Base-by-base conservation (phyloP, 1,139 yeast species). In the Suhomyces bokatorum region DNA sequence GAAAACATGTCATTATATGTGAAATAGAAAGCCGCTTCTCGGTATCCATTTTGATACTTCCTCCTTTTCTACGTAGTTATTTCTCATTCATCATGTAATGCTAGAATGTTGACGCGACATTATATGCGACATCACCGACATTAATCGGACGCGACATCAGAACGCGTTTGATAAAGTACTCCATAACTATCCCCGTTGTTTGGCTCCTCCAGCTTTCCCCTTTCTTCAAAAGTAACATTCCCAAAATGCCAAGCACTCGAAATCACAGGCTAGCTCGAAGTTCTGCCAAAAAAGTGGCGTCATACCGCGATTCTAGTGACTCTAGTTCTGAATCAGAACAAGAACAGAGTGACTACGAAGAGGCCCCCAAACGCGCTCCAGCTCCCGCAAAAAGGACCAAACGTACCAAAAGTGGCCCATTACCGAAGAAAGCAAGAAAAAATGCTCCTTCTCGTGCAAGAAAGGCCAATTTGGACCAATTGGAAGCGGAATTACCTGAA, bases 401-500 rank as follows among this genome's bases (percentile, higher is more conserved):
- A 32, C 22, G 32, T 28, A 35, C 44, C 17, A 32, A 39, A 16
- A 8, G 45, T 4, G 34, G 34, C 9, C 28, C 44, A 24, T 34
- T 32, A 6, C 20, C 34, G 10, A 43, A 34, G 30, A 37, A 31
- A 29, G 27, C 26, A 20, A 13, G 13, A 8, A 36, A 28, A n/a
- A 27, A 29, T 4, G 24, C 11, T 3, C 13, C 32, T 15, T 14
- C 39, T 4, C 37, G 40, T 42, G 14, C 22, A 2, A 32, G 11
- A 12, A 44, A 38, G 29, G 45, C 29, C 42, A 50, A 42, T 16
- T 29, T 51, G 36, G 54, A 56, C 5, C 51, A 50, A 33, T 31
- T 51, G 24, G 61, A 58, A 28, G 46, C 55, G 0, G 49, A 52
- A 1, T 42, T 52, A 6, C 55, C 50, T 2, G 58, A 82, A 39